Percentiles rank a stretch among this genome's conserved stretches.
Conservation (phyloP, 176 grass and related monocot species). For the Rhynchospora tenuis region DNA sequence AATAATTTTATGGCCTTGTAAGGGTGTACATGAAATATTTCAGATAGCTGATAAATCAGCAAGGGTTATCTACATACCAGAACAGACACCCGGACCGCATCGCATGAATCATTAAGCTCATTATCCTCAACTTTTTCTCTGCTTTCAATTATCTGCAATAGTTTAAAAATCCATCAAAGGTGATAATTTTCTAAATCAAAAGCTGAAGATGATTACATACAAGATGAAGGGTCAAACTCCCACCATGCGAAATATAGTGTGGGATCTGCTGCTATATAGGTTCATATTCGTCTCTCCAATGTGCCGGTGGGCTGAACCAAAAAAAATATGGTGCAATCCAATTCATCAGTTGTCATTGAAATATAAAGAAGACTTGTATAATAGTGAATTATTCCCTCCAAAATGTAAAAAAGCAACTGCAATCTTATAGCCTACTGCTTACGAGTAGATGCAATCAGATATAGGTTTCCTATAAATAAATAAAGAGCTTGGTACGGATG, state of each 20-base stretch:
- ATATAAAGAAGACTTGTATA: not conserved
- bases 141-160: conserved; percentile 80
- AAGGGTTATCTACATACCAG: conserved; percentile 41
- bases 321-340: not conserved
- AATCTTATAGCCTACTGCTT: too few species aligned
- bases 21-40: not conserved
- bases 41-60: not conserved
- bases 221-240: conserved; percentile 6
- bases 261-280: conserved; percentile 89
- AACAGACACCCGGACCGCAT: conserved; percentile 89
- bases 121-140: conserved; percentile 57
- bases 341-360: not conserved
- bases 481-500: not conserved
- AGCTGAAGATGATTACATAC: not conserved
- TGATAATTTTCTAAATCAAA: not conserved
- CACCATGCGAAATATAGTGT: conserved; percentile 98
- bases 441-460: not conserved
- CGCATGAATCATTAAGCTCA: conserved; percentile 54
- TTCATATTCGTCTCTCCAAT: conserved; percentile 99
- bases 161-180: not conserved
- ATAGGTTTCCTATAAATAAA: not conserved
- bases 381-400: not conserved
- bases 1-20: not conserved
- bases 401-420: conserved; percentile 3
- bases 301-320: conserved; percentile 76